Conservation (phyloP, 768 basidiomycete genomes). For the Antrodiella citrinella region DNA sequence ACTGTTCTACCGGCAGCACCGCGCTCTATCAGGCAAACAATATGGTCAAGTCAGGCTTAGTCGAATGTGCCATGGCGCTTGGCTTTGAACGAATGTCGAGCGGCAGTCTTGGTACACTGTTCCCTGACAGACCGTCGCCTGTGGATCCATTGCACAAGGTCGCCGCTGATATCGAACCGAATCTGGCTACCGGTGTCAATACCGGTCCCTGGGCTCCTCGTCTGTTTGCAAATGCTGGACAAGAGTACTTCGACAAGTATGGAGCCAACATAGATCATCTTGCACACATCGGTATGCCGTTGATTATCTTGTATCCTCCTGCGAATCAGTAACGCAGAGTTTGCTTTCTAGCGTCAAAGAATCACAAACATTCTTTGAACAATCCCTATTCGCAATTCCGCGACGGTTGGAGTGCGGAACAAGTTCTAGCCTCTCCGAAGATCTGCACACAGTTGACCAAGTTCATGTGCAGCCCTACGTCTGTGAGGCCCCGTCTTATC, state of each 20-base stretch:
- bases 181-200: slow-evolving; percentile 41
- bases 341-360: slow-evolving; percentile 56
- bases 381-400: slow-evolving; percentile 87
- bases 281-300: slow-evolving; percentile 67
- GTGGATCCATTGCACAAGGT: slow-evolving; percentile 36
- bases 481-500: slow-evolving; percentile 35
- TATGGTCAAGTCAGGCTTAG: slow-evolving; percentile 59
- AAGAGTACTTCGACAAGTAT: slow-evolving; percentile 72
- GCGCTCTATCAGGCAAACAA: slow-evolving; percentile 71
- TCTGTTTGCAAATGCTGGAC: slow-evolving; percentile 63
- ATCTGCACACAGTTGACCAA: slow-evolving; percentile 71
- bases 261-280: slow-evolving; percentile 61
- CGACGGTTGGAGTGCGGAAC: slow-evolving; percentile 66
- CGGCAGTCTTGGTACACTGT: slow-evolving; percentile 63
- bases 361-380: slow-evolving; percentile 72
- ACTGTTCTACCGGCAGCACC: slow-evolving; percentile 76
- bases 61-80: slow-evolving; percentile 71
- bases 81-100: slow-evolving; percentile 84
- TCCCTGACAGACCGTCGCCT: slow-evolving; percentile 44
- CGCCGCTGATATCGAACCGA: slow-evolving; percentile 40
- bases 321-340: background rate
- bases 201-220: slow-evolving; percentile 64
- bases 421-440: slow-evolving; percentile 58
- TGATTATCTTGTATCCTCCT: background rate
- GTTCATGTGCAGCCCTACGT: slow-evolving; percentile 85